Conservation (phyloP, 1,284 basidiomycete species). For the Thecaphora frezii region DNA sequence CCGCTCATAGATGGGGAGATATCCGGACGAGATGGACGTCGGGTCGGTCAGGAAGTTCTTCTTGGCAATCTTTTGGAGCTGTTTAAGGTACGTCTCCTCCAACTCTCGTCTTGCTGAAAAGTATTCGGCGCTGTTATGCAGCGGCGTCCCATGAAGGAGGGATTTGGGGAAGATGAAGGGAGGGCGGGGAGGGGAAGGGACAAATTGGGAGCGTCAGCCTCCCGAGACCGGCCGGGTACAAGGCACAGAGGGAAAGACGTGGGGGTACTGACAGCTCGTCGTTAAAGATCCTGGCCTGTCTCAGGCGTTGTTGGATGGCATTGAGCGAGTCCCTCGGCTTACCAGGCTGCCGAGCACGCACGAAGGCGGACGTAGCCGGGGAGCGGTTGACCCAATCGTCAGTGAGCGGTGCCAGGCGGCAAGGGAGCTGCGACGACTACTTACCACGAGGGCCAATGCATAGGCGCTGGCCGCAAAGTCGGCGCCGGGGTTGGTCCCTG, state of each 20-base stretch:
- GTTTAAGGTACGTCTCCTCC: constrained; percentile 62
- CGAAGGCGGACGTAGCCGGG: no score
- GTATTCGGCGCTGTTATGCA: constrained; percentile 61
- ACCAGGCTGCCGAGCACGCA: constrained; percentile 1
- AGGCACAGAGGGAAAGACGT: neutral
- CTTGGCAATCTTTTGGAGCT: constrained; percentile 62
- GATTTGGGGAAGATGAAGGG: no score
- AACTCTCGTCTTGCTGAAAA: constrained; percentile 62
- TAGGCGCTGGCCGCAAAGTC: constrained; percentile 37
- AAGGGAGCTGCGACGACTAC: no score
- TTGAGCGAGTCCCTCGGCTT: constrained; percentile 27
- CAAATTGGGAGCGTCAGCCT: neutral
- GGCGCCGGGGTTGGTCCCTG: constrained; percentile 18
- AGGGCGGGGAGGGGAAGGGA: neutral
- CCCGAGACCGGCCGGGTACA: neutral
- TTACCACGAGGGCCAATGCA: constrained; percentile 31
- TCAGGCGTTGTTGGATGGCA: constrained; percentile 32
- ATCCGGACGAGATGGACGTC: constrained; percentile 43
- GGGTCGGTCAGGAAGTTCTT: constrained; percentile 57
- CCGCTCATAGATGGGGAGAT: constrained; percentile 53
- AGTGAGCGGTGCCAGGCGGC: no score
- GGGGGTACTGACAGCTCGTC: constrained; percentile 42
- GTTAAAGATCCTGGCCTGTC: constrained; percentile 48
- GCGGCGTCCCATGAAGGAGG: neutral
- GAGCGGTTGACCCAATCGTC: no score